Conservation (phyloP, 1,284 basidiomycete species). For the Moniliophthora roreri region DNA sequence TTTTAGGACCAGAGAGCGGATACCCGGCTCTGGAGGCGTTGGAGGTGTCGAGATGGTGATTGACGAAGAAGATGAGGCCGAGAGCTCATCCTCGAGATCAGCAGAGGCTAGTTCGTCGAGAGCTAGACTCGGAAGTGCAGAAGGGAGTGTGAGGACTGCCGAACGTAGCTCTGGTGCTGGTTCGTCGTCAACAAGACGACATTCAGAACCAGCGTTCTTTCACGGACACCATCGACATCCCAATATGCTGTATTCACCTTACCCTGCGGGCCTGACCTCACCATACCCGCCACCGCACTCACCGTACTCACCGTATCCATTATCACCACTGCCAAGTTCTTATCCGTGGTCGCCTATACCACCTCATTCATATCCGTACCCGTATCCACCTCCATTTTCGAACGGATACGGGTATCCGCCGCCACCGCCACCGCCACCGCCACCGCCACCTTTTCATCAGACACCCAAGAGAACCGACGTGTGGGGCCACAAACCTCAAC, state of each 20-base stretch:
- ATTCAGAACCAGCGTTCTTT: background rate
- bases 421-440: too few relatives aligned
- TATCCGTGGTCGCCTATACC: too few relatives aligned
- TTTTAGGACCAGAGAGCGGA: slow-evolving; percentile 58
- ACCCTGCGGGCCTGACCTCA: too few relatives aligned
- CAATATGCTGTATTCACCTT: too few relatives aligned
- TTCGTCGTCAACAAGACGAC: slow-evolving; percentile 3
- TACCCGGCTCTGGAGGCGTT: slow-evolving; percentile 56
- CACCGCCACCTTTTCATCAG: background rate
- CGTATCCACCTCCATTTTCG: too few relatives aligned
- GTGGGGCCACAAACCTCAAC: background rate
- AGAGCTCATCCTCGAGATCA: background rate
- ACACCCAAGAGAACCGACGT: background rate
- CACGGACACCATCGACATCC: background rate
- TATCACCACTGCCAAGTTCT: too few relatives aligned
- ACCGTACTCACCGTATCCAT: too few relatives aligned
- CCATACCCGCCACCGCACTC: too few relatives aligned
- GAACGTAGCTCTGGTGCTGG: slow-evolving; percentile 4
- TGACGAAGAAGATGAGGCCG: slow-evolving; percentile 6
- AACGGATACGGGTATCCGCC: too few relatives aligned
- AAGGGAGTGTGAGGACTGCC: slow-evolving; percentile 13
- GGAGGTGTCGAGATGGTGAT: slow-evolving; percentile 58
- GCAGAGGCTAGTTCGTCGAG: too few relatives aligned
- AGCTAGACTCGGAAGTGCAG: background rate
- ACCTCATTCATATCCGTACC: too few relatives aligned